These are phyloP conservation scores for Pseudogymnoascus sp. DNA, from an alignment of 2,329 filamentous ascomycete species.

Conservation along the genomic window DNA sequence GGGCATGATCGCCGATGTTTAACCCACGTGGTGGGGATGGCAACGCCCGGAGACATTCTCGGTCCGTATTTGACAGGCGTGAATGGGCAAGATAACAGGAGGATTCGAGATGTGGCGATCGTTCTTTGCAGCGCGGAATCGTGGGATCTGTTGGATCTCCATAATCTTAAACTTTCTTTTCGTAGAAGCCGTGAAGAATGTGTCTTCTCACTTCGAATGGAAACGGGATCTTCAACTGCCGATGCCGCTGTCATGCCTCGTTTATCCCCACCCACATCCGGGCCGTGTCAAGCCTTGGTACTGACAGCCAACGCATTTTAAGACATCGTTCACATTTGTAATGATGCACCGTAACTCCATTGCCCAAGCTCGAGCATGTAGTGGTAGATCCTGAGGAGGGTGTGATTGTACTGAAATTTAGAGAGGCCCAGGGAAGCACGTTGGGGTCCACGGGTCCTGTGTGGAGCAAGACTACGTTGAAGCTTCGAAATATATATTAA, in stretches of 20 bases:
- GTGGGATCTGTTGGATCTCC: background rate
- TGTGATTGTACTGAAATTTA: background rate
- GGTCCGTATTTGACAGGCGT: background rate
- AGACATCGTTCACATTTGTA: background rate
- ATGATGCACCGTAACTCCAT: background rate
- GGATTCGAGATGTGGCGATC: background rate
- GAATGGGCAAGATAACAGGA: background rate
- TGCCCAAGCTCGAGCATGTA: background rate
- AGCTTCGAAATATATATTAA: background rate
- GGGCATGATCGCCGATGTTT: conserved; percentile 2
- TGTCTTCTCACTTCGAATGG: background rate
- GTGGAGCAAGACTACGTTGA: background rate
- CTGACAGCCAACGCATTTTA: background rate
- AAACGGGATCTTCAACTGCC: background rate
- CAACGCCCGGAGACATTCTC: background rate
- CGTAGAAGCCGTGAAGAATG: background rate
- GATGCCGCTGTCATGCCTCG: background rate
- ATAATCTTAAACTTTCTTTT: conserved; percentile 8
- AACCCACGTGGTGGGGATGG: background rate
- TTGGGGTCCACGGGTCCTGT: background rate
- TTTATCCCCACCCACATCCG: background rate
- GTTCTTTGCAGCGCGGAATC: background rate
- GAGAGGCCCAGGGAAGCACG: background rate
- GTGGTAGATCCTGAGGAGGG: background rate
- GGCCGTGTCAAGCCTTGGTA: conserved; percentile 5